Percentiles rank a stretch among this genome's conserved stretches.
These are phyloP conservation scores for Apiotrichum akiyoshidainum DNA, from an alignment of 1,284 basidiomycete species.

Conservation along the genomic window DNA sequence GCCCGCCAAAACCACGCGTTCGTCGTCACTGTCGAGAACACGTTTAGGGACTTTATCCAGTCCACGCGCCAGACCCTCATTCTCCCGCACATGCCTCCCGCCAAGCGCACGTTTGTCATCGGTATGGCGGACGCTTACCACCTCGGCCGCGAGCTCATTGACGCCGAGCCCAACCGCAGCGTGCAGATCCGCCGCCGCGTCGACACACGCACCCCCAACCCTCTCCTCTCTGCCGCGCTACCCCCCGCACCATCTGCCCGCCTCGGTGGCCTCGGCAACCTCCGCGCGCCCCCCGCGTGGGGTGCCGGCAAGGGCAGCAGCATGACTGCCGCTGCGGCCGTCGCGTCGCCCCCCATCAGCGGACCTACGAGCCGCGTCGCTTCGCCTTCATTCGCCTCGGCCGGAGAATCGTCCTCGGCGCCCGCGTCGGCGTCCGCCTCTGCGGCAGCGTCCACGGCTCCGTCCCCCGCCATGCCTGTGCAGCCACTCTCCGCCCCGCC, in stretches of 20 bases:
- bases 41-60: conserved; percentile 69
- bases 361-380: conserved; percentile 13
- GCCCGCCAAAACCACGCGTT: conserved; percentile 64
- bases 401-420: background rate
- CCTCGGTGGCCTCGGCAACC: conserved; percentile 29
- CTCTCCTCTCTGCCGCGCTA: conserved; percentile 59
- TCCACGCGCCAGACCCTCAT: conserved; percentile 68
- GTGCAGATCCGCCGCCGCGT: conserved; percentile 75
- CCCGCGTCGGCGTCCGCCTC: background rate
- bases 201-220: conserved; percentile 71
- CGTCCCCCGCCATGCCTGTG: too few relatives aligned
- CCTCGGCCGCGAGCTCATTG: conserved; percentile 76
- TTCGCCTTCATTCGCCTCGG: conserved; percentile 1
- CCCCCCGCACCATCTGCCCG: conserved; percentile 24
- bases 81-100: conserved; percentile 71
- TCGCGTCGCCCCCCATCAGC: conserved; percentile 8
- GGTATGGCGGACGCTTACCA: conserved; percentile 71
- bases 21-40: conserved; percentile 68
- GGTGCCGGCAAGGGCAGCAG: background rate
- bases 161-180: conserved; percentile 72
- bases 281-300: conserved; percentile 16
- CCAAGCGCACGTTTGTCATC: conserved; percentile 71
- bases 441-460: too few relatives aligned
- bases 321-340: conserved; percentile 9
- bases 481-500: background rate